Conservation (phyloP, 208 protist genomes). For the Phytomonas sp. region DNA sequence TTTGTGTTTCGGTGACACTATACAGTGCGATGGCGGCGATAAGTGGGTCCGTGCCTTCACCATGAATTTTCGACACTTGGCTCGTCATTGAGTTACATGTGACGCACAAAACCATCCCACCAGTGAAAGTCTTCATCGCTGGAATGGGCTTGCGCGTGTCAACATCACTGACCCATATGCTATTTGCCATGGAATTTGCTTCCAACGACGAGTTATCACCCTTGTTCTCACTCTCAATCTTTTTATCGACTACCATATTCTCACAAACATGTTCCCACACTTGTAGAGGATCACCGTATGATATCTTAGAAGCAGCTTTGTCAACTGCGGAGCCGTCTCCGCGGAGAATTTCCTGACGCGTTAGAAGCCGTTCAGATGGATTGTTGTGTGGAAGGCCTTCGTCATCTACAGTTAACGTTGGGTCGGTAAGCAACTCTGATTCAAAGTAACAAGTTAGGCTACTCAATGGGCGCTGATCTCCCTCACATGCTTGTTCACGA, state of each 20-base stretch:
- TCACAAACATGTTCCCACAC: slow-evolving; percentile 48
- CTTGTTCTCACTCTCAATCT: slow-evolving; percentile 2
- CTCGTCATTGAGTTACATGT: slow-evolving; percentile 41
- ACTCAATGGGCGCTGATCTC: slow-evolving; percentile 29
- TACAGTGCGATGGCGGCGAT: slow-evolving; percentile 55
- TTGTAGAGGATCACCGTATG: slow-evolving; percentile 81
- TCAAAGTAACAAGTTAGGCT: slow-evolving; percentile 67
- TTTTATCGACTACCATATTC: background rate
- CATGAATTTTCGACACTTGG: slow-evolving; percentile 61
- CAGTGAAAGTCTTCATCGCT: slow-evolving; percentile 61
- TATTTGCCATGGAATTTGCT: slow-evolving; percentile 21
- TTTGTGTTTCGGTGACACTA: slow-evolving; percentile 31
- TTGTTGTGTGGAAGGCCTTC: slow-evolving; percentile 64
- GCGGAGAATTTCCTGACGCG: slow-evolving; percentile 24
- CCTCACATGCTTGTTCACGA: slow-evolving; percentile 30
- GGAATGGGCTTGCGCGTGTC: slow-evolving; percentile 68
- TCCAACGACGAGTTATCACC: slow-evolving; percentile 3
- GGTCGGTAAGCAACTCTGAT: slow-evolving; percentile 42
- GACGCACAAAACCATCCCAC: slow-evolving; percentile 50
- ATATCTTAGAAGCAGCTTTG: slow-evolving; percentile 37
- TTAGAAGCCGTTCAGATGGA: slow-evolving; percentile 39
- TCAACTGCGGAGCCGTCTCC: slow-evolving; percentile 28
- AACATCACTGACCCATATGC: slow-evolving; percentile 64
- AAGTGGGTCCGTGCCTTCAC: slow-evolving; percentile 62
- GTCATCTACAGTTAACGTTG: slow-evolving; percentile 58